These are phyloP conservation scores for Kwoniella pini DNA, from an alignment of 768 basidiomycete genomes.

Conservation along the genomic window DNA sequence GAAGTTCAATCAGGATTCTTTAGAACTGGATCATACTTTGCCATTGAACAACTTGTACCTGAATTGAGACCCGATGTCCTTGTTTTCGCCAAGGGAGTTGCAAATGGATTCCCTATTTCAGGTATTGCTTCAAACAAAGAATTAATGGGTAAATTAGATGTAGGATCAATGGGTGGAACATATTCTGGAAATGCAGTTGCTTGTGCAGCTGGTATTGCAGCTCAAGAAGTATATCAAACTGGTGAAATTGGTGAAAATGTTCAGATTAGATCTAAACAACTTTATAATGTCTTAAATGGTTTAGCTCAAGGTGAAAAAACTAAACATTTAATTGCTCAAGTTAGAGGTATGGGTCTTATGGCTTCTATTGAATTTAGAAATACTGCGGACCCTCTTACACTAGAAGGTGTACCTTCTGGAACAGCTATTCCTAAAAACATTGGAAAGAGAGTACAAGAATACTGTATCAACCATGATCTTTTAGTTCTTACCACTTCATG, in stretches of 20 bases:
- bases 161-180: slow-evolving; percentile 47
- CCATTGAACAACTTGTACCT: slow-evolving; percentile 66
- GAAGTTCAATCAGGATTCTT: slow-evolving; percentile 80
- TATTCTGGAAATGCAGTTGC: slow-evolving; percentile 83
- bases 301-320: slow-evolving; percentile 64
- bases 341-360: slow-evolving; percentile 71
- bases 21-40: slow-evolving; percentile 68
- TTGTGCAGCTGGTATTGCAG: slow-evolving; percentile 86
- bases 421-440: slow-evolving; percentile 59
- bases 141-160: slow-evolving; percentile 65
- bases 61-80: slow-evolving; percentile 85
- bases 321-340: slow-evolving; percentile 69
- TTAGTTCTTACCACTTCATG: slow-evolving; percentile 80
- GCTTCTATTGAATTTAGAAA: slow-evolving; percentile 56
- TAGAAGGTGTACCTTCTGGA: slow-evolving; percentile 19
- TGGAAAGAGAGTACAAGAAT: slow-evolving; percentile 70
- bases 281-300: slow-evolving; percentile 64
- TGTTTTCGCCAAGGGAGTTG: slow-evolving; percentile 75
- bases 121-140: slow-evolving; percentile 78
- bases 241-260: slow-evolving; percentile 85
- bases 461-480: slow-evolving; percentile 82
- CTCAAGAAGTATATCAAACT: slow-evolving; percentile 71
- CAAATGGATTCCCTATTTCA: slow-evolving; percentile 86
- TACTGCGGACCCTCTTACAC: slow-evolving; percentile 53
- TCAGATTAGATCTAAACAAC: slow-evolving; percentile 68